Evolutionary conservation across 2,329 filamentous ascomycete genomes (phyloP), one percentile per base, ranked within the genome.

Genomic region (Daldinia eschscholtzii): DNA sequence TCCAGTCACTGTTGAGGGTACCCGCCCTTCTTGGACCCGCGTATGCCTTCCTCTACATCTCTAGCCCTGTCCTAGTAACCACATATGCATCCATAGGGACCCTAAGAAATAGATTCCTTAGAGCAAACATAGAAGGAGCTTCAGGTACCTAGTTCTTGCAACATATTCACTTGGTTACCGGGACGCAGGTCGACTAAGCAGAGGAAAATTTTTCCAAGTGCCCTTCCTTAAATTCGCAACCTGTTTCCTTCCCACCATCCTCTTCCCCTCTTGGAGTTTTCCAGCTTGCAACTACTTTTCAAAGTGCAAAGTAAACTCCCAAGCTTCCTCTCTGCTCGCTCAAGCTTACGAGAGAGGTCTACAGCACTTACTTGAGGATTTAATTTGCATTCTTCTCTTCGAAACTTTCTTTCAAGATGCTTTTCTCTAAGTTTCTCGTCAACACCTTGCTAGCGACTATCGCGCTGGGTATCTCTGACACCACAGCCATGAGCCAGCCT

Each of bases 281-380:
- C 4, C 46, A 52, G 15, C 18, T 18, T 18, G 26, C 46, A 30
- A 18, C 46, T 33, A 18, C 26, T 33, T 52, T 9, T 33, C 13
- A n/a, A 52, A 33, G 26, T 33, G 26, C 46, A 18, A 52, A 1
- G 26, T 39, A 33, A 52, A 33, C 9, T 9, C n/a, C n/a, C 26
- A 33, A 33, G 7, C 6, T 52, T 52, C 26, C 26, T 30, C 2
- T n/a, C 26, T 48, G 6, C 26, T 30, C 15, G 2, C 46, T 18
- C 46, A 33, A 52, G 46, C 46, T 52, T 52, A 26, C 46, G 33
- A 52, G 46, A n/a, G 26, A 52, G 46, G 13, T 33, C 26, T 33
- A 4, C 26, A 30, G 33, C 46, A 28, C 28, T 52, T 15, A 33
- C 9, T 52, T 48, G 13, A 35, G 7, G 10, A 35, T 10, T 35